Evolutionary conservation across 148 eudicot species (phyloP).

Genomic region (Chenopodium album): DNA sequence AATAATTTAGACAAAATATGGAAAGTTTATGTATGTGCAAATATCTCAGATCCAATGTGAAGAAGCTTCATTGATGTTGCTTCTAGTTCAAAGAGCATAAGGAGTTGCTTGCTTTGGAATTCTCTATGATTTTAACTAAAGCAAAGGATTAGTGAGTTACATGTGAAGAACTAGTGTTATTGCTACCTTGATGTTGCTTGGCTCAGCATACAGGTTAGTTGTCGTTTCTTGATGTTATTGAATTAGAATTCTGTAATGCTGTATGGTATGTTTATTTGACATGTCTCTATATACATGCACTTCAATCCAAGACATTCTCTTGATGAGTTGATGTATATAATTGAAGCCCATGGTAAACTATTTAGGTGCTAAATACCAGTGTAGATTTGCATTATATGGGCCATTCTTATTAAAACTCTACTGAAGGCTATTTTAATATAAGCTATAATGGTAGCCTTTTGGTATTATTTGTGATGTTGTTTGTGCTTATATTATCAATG

Average conservation of each 20-base stretch:
- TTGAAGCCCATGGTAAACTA: neutral
- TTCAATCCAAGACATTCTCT: neutral
- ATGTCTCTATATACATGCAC: neutral
- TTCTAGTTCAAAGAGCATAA: neutral
- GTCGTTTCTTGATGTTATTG: neutral
- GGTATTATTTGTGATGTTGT: neutral
- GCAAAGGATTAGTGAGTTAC: neutral
- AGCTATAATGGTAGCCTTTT: neutral
- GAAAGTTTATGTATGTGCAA: neutral
- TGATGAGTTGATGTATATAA: neutral
- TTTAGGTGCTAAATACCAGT: neutral
- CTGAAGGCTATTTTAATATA: neutral
- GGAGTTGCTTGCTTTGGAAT: neutral
- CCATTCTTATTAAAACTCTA: neutral
- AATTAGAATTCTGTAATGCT: neutral
- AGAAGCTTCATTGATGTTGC: neutral
- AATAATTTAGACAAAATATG: neutral
- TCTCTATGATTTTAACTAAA: neutral
- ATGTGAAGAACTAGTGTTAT: neutral
- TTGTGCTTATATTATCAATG: too few relatives aligned
- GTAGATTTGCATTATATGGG: neutral
- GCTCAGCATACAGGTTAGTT: neutral
- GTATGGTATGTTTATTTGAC: neutral
- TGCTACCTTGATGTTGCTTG: neutral
- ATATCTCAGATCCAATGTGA: neutral